Percentiles rank a stretch among this genome's conserved stretches.
Conservation (phyloP, 2,329 filamentous ascomycete genomes). For the Chaetomiaceae sp. region DNA sequence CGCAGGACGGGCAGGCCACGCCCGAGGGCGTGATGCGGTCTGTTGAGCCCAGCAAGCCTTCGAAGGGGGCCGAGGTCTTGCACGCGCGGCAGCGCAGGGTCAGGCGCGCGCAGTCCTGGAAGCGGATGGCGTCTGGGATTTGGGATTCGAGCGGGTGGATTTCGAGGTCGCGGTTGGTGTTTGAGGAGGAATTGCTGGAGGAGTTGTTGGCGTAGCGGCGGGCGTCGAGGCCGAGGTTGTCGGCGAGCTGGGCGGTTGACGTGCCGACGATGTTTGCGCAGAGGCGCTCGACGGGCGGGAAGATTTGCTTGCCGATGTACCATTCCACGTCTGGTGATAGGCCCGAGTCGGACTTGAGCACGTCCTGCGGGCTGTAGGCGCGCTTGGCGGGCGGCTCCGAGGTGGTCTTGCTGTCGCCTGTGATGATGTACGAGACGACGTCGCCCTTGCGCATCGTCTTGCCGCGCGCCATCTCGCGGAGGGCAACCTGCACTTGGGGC, state of each 20-base stretch:
- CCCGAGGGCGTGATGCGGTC: slow-evolving; percentile 67
- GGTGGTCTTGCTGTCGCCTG: slow-evolving; percentile 58
- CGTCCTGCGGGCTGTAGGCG: slow-evolving; percentile 80
- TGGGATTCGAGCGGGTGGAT: slow-evolving; percentile 92
- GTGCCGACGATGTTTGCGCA: slow-evolving; percentile 95
- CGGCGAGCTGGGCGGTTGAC: slow-evolving; percentile 81
- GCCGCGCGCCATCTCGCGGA: slow-evolving; percentile 80
- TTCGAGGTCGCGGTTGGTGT: slow-evolving; percentile 56
- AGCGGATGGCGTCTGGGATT: slow-evolving; percentile 86
- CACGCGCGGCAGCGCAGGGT: slow-evolving; percentile 77
- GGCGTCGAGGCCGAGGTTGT: slow-evolving; percentile 88
- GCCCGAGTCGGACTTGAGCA: slow-evolving; percentile 69
- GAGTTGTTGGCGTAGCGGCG: slow-evolving; percentile 64
- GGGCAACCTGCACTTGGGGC: slow-evolving; percentile 94
- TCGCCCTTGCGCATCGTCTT: slow-evolving; percentile 89
- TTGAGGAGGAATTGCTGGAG: slow-evolving; percentile 42
- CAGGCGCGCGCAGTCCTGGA: slow-evolving; percentile 73
- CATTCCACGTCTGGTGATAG: slow-evolving; percentile 91
- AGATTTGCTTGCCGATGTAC: slow-evolving; percentile 97
- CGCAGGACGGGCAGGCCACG: slow-evolving; percentile 68
- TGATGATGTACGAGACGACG: slow-evolving; percentile 94
- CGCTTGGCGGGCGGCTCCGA: slow-evolving; percentile 78
- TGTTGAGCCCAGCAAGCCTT: slow-evolving; percentile 61
- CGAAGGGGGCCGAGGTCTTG: slow-evolving; percentile 66
- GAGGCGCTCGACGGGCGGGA: slow-evolving; percentile 94